Base-by-base conservation (phyloP, 2,329 filamentous ascomycete genomes). In the Alternaria sp. region DNA sequence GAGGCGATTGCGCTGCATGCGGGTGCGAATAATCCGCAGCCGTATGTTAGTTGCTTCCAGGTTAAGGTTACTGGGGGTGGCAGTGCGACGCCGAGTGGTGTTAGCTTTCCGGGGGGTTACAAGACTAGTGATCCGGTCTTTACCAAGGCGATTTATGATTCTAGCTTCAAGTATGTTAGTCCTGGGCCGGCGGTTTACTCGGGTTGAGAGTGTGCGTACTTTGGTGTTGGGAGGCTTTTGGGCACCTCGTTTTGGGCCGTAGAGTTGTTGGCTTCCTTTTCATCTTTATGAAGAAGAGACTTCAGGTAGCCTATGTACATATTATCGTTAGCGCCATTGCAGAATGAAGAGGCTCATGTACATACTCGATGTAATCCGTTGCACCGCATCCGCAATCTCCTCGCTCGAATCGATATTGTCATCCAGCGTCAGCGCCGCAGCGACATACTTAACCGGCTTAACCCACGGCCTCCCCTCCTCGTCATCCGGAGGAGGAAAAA, bases 21-120 rank as follows among this genome's bases (percentile, higher is more conserved):
- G 49, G 77, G 77, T 51, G 75, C 70, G 3, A 68, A 68, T 0
- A 63, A 74, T 17, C 70, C 74, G 11, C 77, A 79, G 65, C 77
- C 77, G 3, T 79, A 79, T 49, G 76, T 79, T 4, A 67, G 67
- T 10, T 79, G 77, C 72, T 78, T 79, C 68, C 77, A 80, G 71
- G 75, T 80, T 56, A 79, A 76, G 70, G 78, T 80, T 12, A 78
- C 72, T 1, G 73, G 73, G 8, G 76, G 76, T 8, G 78, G 78
- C 13, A 74, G 68, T 54, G 77, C 77, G 7, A 79, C 58, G 26
- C 77, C 77, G 0, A 26, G 66, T 40, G 77, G 77, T 61, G 77
- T 79, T 19, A 67, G 62, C 9, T 79, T 79, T 69, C 77, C 77
- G 17, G 77, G 76, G 32, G 77, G 60, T 4, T 79, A 79, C 61